Evolutionary conservation across 179 eudicot genomes (phyloP).

Genomic region (Beta lomatogona): DNA sequence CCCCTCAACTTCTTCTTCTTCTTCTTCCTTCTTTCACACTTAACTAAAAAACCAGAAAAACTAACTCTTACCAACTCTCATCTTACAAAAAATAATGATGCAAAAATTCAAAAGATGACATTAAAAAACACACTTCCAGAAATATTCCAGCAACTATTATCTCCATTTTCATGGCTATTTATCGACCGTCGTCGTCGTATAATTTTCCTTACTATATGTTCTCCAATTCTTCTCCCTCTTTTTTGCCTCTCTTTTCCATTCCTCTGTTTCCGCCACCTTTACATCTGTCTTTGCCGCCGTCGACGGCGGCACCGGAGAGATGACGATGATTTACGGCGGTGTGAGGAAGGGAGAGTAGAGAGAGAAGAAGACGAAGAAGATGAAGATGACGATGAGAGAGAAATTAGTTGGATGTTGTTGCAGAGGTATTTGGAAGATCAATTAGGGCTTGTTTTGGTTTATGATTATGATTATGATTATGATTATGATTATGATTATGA

Average conservation of each 20-base stretch:
- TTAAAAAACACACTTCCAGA: conserved; percentile 19
- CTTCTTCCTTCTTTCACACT: background rate
- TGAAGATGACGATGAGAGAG: conserved; percentile 12
- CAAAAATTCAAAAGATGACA: conserved; percentile 16
- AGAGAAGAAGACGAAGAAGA: background rate
- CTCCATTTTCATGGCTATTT: conserved; percentile 18
- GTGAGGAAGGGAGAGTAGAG: conserved; percentile 27
- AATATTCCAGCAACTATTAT: conserved; percentile 7
- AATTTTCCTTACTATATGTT: conserved; percentile 19
- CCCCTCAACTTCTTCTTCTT: background rate
- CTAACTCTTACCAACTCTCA: too few relatives aligned
- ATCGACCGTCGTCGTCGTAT: conserved; percentile 24
- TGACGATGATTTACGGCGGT: conserved; percentile 19
- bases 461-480: conserved; percentile 21
- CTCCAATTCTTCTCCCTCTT: conserved; percentile 26
- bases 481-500: conserved; percentile 1
- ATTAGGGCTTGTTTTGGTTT: conserved; percentile 28
- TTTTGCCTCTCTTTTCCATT: conserved; percentile 21
- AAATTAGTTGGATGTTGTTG: conserved; percentile 34
- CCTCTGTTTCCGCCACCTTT: conserved; percentile 14
- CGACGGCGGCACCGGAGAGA: conserved; percentile 11
- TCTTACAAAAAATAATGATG: too few relatives aligned
- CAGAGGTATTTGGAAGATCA: conserved; percentile 43
- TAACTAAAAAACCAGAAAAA: background rate
- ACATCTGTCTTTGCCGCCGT: conserved; percentile 17